Base-by-base conservation (phyloP, 1,284 basidiomycete genomes). In the Amylostereum chailletii region DNA sequence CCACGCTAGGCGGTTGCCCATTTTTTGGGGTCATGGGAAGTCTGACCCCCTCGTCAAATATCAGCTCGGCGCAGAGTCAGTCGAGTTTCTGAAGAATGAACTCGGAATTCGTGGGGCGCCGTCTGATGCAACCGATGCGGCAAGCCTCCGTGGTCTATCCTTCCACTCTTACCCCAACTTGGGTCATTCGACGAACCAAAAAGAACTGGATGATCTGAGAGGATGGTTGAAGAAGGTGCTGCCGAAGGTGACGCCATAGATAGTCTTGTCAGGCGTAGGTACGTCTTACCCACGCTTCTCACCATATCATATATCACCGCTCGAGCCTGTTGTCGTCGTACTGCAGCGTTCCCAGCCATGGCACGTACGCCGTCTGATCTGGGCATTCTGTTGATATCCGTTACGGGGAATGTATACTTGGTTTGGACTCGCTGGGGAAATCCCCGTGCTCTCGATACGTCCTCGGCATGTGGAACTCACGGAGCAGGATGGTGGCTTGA, bases 1-100 rank as follows among this genome's bases (percentile, higher is more conserved):
- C 9, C 71, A 81, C 56, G 76, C 78, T 26, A 69, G 72, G 49
- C 72, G 76, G 9, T 70, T 80, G n/a, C 86, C 90, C 1, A 74
- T 94, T 36, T 94, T 94, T 70, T 90, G 88, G 83, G 94, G 88
- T 4, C 90, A 93, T 55, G 93, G 93, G 5, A 77, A 70, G n/a
- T 68, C 66, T 33, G 93, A 96, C 64, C 80, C 78, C 6, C 72
- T 94, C 9, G 83, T 94, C 48, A 73, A 71, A 49, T 75, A 72
- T 55, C 55, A 65, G 30, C 59, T 74, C 43, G 75, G 77, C 36
- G 60, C 71, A 51, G 64, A 65, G 48, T 83, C 83, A 11, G 66
- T 74, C 42, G 71, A 79, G 8, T 75, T 76, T 53, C 67, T 92
- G 51, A 72, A 70, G 43, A 62, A 66, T 8, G 57, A 73, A 8